phyloP scores from a whole-genome alignment of 805 yeast species.

The Yarrowia sp. region DNA sequence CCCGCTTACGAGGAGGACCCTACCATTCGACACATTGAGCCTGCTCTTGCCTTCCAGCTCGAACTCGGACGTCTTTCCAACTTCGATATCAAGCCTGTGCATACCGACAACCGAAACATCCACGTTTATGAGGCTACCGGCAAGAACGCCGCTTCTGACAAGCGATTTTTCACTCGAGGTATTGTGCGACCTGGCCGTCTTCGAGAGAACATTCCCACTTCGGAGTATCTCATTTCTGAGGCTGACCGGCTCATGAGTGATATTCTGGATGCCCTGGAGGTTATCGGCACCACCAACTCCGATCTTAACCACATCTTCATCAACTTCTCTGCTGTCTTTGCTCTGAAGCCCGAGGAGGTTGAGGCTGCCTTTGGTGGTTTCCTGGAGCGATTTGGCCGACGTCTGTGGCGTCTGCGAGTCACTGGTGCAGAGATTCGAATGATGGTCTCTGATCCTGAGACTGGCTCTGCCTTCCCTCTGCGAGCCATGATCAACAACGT shows the following conservation, averaged over 20 bases:
- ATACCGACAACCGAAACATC: constrained; percentile 94
- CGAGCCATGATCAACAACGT: constrained; percentile 96
- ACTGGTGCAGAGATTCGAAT: constrained; percentile 97
- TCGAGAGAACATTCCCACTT: constrained; percentile 86
- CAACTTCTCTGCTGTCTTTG: constrained; percentile 93
- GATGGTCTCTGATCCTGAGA: constrained; percentile 86
- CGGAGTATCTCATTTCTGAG: constrained; percentile 93
- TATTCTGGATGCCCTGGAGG: constrained; percentile 90
- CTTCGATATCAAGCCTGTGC: constrained; percentile 90
- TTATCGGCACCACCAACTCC: constrained; percentile 89
- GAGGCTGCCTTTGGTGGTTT: constrained; percentile 97
- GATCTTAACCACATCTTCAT: constrained; percentile 96
- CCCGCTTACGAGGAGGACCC: constrained; percentile 82
- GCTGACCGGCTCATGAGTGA: constrained; percentile 95
- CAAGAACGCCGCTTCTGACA: constrained; percentile 87
- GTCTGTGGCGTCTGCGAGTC: constrained; percentile 93
- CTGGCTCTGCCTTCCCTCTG: constrained; percentile 90
- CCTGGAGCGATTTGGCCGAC: constrained; percentile 94
- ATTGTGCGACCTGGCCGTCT: constrained; percentile 94
- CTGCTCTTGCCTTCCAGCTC: constrained; percentile 95
- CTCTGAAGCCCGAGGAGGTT: constrained; percentile 90
- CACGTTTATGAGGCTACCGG: constrained; percentile 97
- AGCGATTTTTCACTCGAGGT: constrained; percentile 95
- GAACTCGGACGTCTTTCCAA: constrained; percentile 92
- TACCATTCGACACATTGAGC: constrained; percentile 96